Evolutionary conservation across 495 filamentous ascomycete species (phyloP), one percentile per base, ranked within the genome.

Genomic region (Xylaria cubensis): DNA sequence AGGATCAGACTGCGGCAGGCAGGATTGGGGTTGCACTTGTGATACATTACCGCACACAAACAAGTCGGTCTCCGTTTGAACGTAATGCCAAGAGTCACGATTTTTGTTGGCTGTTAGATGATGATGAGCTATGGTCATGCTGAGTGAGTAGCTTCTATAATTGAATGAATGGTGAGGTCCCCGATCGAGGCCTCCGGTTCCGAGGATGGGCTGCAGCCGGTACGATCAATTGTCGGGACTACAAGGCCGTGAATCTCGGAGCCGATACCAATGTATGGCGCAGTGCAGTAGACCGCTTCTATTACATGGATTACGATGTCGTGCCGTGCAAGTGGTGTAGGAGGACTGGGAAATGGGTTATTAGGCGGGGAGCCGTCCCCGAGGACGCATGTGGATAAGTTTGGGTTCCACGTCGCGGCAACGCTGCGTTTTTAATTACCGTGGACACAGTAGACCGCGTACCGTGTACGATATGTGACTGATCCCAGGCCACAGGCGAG

Each of bases 291-390:
- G 21, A 46, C 61, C 8, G 61, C 65, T 56, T 34, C n/a, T 50
- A 24, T 55, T 42, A 50, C 65, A 44, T 67, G 48, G 48, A 67
- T 48, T 50, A 56, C 36, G 32, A 41, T 21, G 34, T 26, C 2
- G 36, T 42, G 65, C 32, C 48, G 34, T 42, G 32, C 9, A 42
- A 17, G n/a, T 1, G 9, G 8, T 9, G 21, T 29, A 39, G 8
- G 17, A 9, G 17, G 24, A 32, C 41, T 56, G 21, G 1, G 44
- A 29, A 41, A 64, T 15, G 39, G 62, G 24, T 12, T 7, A 29
- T 17, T n/a, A 50, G 63, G 63, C 41, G 63, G 63, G 50, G 65
- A 67, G 65, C 26, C 65, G 65, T 55, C 36, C 34, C 46, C 65
- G 58, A 64, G 4, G 46, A 44, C 65, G 36, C 48, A 44, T 56